phyloP scores from a whole-genome alignment of 179 eudicot species.

The Beta macrorhiza region DNA sequence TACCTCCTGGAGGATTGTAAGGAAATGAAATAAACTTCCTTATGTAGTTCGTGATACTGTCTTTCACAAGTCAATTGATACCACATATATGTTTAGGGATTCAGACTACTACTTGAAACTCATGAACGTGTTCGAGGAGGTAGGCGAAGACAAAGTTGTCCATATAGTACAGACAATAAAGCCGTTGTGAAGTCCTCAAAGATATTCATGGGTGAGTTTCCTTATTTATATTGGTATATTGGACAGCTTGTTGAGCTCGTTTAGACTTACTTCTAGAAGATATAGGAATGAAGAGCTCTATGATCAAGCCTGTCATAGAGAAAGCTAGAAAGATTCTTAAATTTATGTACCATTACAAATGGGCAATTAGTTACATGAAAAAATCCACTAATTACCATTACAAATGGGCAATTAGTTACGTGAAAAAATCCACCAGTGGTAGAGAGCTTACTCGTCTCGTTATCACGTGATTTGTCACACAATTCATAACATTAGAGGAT shows the following conservation, averaged over 20 bases:
- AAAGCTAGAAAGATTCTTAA: background rate
- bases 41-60: background rate
- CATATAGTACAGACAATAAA: too few species aligned
- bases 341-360: background rate
- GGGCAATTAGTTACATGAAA: background rate
- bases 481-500: background rate
- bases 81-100: background rate
- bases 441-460: background rate
- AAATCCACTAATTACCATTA: too few species aligned
- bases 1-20: too few species aligned
- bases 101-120: background rate
- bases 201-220: too few species aligned
- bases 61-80: background rate
- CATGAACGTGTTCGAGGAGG: background rate
- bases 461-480: background rate
- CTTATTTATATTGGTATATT: too few species aligned
- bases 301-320: background rate
- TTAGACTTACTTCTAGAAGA: too few species aligned
- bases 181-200: too few species aligned
- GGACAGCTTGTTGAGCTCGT: too few species aligned
- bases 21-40: background rate
- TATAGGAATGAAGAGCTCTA: background rate
- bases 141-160: background rate
- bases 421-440: background rate
- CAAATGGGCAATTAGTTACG: background rate